These are phyloP conservation scores for Cladosporium sphaerospermum DNA, from an alignment of 2,329 filamentous ascomycete genomes.

Conservation along the genomic window DNA sequence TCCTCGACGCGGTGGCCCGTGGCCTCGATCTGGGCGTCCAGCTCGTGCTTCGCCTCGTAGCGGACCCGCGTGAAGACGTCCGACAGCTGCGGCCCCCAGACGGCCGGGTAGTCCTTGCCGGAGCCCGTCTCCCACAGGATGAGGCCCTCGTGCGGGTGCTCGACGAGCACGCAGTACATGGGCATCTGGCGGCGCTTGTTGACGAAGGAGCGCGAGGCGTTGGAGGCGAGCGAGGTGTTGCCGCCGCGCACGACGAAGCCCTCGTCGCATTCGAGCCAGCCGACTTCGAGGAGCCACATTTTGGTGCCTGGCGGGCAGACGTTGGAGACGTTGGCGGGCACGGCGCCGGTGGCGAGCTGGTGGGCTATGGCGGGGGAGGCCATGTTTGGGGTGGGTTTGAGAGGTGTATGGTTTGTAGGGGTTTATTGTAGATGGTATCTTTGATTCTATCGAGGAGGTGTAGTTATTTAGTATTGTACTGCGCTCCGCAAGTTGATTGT, in stretches of 20 bases:
- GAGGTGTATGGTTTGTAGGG: neutral
- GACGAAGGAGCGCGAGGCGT: constrained; percentile 30
- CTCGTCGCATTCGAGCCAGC: constrained; percentile 42
- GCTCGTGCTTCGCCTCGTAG: constrained; percentile 30
- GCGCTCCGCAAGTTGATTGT: too few species aligned
- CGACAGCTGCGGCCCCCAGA: constrained; percentile 29
- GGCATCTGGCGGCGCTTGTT: constrained; percentile 39
- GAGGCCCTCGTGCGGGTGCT: constrained; percentile 39
- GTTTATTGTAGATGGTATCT: neutral
- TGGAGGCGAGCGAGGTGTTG: constrained; percentile 34
- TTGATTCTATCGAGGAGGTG: neutral
- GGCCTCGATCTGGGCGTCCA: constrained; percentile 29
- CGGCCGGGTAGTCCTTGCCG: constrained; percentile 36
- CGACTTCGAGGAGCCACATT: constrained; percentile 40
- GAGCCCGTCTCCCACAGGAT: constrained; percentile 44
- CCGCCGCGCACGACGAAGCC: constrained; percentile 39
- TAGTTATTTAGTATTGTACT: neutral
- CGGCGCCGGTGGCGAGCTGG: constrained; percentile 27
- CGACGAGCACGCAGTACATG: constrained; percentile 39
- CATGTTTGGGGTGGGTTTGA: constrained; percentile 5
- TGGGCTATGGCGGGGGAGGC: constrained; percentile 22
- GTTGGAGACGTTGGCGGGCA: constrained; percentile 29
- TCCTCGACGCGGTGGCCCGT: constrained; percentile 31
- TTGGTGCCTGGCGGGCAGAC: constrained; percentile 42
- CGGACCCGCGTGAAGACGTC: constrained; percentile 30